Evolutionary conservation across 139 green algal genomes (phyloP).

Genomic region (Nannochloris sp.): DNA sequence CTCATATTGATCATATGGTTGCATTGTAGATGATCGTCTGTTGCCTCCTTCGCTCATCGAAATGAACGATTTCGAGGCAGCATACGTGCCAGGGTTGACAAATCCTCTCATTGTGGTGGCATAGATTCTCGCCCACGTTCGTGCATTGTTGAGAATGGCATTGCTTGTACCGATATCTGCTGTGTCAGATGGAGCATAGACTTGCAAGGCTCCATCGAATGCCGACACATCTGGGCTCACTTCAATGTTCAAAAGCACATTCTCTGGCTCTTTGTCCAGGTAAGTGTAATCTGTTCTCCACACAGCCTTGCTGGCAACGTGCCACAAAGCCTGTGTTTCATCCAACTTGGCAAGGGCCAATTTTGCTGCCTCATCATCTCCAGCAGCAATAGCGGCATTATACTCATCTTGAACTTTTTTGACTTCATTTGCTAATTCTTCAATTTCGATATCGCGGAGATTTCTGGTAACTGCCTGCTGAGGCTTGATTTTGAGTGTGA

Average conservation of each 20-base stretch:
- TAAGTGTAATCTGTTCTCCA: constrained; percentile 27
- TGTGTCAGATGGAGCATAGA: constrained; percentile 20
- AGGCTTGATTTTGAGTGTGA: constrained; percentile 39
- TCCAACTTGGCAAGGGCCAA: constrained; percentile 21
- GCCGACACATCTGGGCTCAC: constrained; percentile 22
- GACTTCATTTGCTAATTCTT: constrained; percentile 20
- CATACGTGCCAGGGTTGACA: constrained; percentile 29
- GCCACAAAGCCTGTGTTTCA: constrained; percentile 35
- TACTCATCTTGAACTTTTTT: constrained; percentile 35
- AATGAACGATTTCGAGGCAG: constrained; percentile 11
- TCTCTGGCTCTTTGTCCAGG: constrained; percentile 21
- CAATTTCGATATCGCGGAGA: constrained; percentile 13
- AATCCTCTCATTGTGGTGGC: constrained; percentile 6
- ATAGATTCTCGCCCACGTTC: constrained; percentile 34
- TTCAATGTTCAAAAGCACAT: constrained; percentile 24
- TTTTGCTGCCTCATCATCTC: constrained; percentile 7
- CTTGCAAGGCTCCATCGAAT: constrained; percentile 12
- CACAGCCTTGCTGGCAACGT: constrained; percentile 17
- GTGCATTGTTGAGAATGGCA: constrained; percentile 11
- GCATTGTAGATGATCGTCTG: constrained; percentile 11
- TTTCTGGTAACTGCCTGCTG: constrained; percentile 16
- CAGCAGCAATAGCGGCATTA: constrained; percentile 10
- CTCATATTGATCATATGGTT: constrained; percentile 60
- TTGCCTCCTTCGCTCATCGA: constrained; percentile 28
- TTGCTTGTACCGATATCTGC: constrained; percentile 10